These are phyloP conservation scores for Ambrosiella xylebori DNA, from an alignment of 2,329 filamentous ascomycete genomes.

Conservation along the genomic window DNA sequence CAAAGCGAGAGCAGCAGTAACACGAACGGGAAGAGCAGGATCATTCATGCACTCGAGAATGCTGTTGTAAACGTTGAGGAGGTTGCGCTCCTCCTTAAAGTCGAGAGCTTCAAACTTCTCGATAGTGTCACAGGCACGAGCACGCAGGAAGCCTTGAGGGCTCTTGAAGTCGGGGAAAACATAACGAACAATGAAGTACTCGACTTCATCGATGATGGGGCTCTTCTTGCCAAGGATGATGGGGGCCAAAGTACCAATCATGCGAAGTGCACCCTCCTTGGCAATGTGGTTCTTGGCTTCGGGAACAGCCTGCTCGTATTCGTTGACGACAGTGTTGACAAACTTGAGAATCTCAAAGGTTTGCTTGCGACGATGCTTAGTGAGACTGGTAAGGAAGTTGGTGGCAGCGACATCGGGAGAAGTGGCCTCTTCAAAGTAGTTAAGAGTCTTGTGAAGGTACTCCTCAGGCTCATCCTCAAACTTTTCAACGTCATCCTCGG, in stretches of 20 bases:
- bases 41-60: conserved; percentile 97
- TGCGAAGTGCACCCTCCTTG: conserved; percentile 89
- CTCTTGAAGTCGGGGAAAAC: conserved; percentile 97
- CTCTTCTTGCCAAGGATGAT: conserved; percentile 97
- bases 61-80: conserved; percentile 89
- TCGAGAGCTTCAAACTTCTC: conserved; percentile 97
- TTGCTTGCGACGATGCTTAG: conserved; percentile 86
- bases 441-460: conserved; percentile 91
- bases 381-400: conserved; percentile 88
- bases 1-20: conserved; percentile 82
- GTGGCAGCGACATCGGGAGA: conserved; percentile 89
- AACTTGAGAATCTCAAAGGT: conserved; percentile 90
- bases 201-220: conserved; percentile 90
- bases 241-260: conserved; percentile 89
- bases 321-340: conserved; percentile 85
- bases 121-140: conserved; percentile 87
- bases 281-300: conserved; percentile 85
- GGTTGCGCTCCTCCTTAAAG: conserved; percentile 91
- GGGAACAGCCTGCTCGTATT: conserved; percentile 70
- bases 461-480: conserved; percentile 92
- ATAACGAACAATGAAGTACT: conserved; percentile 96
- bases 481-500: conserved; percentile 78
- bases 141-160: conserved; percentile 77
- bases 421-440: conserved; percentile 94
- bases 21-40: conserved; percentile 76